Evolutionary conservation across 495 filamentous ascomycete species (phyloP).

Genomic region (Trichocladium uniseriatum): DNA sequence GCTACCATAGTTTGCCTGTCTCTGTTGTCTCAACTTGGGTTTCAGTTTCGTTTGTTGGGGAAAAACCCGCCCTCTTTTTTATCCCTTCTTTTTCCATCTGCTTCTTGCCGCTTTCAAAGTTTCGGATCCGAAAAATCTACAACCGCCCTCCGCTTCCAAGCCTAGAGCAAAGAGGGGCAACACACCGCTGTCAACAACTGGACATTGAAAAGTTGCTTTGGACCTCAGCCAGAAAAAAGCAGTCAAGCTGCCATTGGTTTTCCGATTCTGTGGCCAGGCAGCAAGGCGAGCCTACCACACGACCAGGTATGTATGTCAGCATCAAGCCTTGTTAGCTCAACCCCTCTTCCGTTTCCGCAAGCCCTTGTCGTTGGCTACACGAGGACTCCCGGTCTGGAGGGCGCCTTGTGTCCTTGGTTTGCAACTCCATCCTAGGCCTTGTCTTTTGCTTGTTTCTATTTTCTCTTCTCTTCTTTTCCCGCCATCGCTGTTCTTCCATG

Average conservation of each 20-base stretch:
- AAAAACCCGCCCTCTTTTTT: too few species aligned
- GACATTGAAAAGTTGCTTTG: not conserved
- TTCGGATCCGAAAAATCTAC: too few species aligned
- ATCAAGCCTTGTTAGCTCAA: not conserved
- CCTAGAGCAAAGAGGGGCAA: not conserved
- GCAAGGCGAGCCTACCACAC: constrained; percentile 6
- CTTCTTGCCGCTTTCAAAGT: too few species aligned
- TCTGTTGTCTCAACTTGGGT: not conserved
- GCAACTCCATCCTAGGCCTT: too few species aligned
- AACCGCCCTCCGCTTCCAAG: not conserved
- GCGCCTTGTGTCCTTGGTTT: too few species aligned
- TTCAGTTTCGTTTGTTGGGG: not conserved
- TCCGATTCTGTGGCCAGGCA: constrained; percentile 10
- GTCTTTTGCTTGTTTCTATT: too few species aligned
- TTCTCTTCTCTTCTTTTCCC: not conserved
- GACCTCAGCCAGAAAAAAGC: too few species aligned
- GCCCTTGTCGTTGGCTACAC: too few species aligned
- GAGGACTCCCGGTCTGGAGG: too few species aligned
- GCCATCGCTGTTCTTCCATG: not conserved
- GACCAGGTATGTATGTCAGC: constrained; percentile 11
- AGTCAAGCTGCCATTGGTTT: constrained; percentile 11
- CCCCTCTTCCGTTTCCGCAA: not conserved
- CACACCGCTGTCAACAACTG: not conserved
- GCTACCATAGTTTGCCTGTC: not conserved
- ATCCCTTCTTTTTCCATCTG: too few species aligned